Evolutionary conservation across 306 rosid genomes (phyloP).

Genomic region (Castanea mollissima): DNA sequence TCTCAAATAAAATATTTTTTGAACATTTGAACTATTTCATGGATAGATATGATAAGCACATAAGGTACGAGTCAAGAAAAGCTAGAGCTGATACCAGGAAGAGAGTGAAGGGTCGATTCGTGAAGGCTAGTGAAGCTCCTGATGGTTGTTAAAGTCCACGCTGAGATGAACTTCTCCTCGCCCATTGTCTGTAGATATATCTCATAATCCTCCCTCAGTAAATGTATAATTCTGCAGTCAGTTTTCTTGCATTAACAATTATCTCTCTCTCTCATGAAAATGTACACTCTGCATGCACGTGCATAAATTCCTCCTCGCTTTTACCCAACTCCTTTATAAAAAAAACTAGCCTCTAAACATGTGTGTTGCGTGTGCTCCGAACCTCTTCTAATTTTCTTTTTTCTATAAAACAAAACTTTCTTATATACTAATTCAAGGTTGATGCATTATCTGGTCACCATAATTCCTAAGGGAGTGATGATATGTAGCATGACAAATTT

Average conservation of each 20-base stretch:
- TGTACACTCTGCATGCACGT: not conserved
- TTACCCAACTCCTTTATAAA: not conserved
- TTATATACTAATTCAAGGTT: too few species aligned
- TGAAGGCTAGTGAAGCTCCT: constrained; percentile 49
- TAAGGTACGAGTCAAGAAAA: constrained; percentile 70
- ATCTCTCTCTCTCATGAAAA: not conserved
- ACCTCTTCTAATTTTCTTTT: too few species aligned
- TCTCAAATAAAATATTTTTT: not conserved
- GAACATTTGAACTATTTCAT: not conserved
- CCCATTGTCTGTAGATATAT: constrained; percentile 24
- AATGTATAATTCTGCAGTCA: constrained; percentile 24
- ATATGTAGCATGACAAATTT: too few species aligned
- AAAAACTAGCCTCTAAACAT: too few species aligned
- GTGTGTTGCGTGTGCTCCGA: too few species aligned
- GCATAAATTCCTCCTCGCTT: not conserved
- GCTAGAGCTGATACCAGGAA: constrained; percentile 72
- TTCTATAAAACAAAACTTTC: too few species aligned
- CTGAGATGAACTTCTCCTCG: not conserved
- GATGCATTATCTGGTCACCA: too few species aligned
- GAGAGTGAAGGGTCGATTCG: constrained; percentile 72
- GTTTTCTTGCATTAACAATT: not conserved
- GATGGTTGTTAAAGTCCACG: not conserved
- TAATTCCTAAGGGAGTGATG: too few species aligned
- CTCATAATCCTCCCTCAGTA: not conserved
- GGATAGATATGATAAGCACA: constrained; percentile 62